Evolutionary conservation across 148 eudicot genomes (phyloP).

Genomic region (Camellia japonica): DNA sequence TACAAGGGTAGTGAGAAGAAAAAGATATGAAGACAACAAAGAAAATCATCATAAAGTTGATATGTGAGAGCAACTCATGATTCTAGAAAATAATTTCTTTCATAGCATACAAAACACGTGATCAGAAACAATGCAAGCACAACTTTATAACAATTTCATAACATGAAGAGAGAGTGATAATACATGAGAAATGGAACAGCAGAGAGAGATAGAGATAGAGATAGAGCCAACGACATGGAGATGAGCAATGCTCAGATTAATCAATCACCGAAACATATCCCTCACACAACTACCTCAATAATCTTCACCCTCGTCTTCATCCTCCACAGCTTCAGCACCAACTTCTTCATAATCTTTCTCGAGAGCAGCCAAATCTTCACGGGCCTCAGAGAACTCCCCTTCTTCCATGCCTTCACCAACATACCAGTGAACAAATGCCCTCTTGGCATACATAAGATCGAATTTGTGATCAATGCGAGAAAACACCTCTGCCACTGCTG

Average conservation of each 20-base stretch:
- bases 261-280: neutral
- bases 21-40: no score
- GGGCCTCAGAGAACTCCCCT: conserved; percentile 72
- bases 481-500: conserved; percentile 66
- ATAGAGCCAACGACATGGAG: neutral
- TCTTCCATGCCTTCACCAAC: conserved; percentile 78
- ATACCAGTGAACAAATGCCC: conserved; percentile 72
- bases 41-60: neutral
- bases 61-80: neutral
- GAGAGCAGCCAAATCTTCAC: conserved; percentile 65
- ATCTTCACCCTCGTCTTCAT: conserved; percentile 52
- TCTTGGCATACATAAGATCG: conserved; percentile 63
- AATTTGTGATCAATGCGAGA: conserved; percentile 63
- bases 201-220: neutral
- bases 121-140: neutral
- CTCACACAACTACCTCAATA: conserved; percentile 14
- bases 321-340: conserved; percentile 61
- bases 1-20: no score
- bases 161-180: conserved; percentile 9
- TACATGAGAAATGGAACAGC: conserved; percentile 12
- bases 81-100: conserved; percentile 1
- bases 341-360: conserved; percentile 68
- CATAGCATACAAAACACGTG: neutral
- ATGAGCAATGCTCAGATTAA: neutral
- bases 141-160: conserved; percentile 4